These are phyloP conservation scores for Cryptococcus neoformans DNA, from an alignment of 1,284 basidiomycete species.

Conservation along the genomic window DNA sequence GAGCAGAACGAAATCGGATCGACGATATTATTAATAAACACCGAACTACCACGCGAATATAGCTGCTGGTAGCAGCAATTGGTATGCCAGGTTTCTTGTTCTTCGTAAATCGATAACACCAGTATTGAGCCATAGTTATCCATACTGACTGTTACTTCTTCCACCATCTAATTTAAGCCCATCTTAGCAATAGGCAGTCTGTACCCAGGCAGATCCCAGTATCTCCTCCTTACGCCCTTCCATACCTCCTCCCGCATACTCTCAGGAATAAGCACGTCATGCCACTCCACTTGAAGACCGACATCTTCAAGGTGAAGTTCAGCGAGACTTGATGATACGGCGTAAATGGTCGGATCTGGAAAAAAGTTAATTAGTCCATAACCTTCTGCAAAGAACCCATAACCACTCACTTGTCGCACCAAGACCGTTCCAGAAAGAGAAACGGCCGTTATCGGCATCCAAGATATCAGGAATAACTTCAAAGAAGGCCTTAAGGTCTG, in stretches of 20 bases:
- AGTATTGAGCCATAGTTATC: no score
- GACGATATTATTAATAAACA: no score
- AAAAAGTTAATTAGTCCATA: neutral
- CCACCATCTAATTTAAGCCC: constrained; percentile 14
- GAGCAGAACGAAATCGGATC: no score
- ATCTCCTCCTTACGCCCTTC: constrained; percentile 47
- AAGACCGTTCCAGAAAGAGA: constrained; percentile 96
- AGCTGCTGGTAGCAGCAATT: no score
- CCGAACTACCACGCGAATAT: no score
- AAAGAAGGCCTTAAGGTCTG: constrained; percentile 79
- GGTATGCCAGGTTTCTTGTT: no score
- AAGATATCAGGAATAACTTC: constrained; percentile 75
- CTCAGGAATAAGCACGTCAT: constrained; percentile 45
- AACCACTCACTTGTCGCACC: constrained; percentile 77
- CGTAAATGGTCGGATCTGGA: constrained; percentile 79
- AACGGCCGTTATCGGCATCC: constrained; percentile 69
- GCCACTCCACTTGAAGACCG: constrained; percentile 56
- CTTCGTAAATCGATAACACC: no score
- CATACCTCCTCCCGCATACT: constrained; percentile 47
- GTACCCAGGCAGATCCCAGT: constrained; percentile 50
- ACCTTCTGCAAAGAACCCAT: neutral
- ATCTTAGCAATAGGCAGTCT: constrained; percentile 44
- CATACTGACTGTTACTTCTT: no score
- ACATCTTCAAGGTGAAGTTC: constrained; percentile 82
- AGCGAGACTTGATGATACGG: constrained; percentile 81